These are phyloP conservation scores for Macrolepiota dolichaula DNA, from an alignment of 768 basidiomycete species.

Conservation along the genomic window DNA sequence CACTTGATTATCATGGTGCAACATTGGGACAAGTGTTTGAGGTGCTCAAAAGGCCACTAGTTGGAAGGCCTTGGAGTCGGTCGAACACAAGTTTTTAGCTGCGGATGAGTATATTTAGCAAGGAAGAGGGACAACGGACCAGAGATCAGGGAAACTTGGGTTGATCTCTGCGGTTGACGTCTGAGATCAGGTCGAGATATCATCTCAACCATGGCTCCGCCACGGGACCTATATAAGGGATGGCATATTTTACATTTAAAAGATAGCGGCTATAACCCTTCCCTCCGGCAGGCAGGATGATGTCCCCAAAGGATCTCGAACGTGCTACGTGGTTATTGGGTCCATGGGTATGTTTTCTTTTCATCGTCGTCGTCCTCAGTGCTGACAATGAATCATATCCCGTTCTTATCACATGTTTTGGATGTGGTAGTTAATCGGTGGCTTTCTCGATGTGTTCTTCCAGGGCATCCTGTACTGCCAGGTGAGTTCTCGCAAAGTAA, in stretches of 20 bases:
- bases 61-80: no score
- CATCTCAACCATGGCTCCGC: background rate
- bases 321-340: constrained; percentile 25
- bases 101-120: no score
- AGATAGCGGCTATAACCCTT: background rate
- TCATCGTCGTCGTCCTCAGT: background rate
- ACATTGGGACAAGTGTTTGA: no score
- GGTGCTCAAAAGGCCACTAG: no score
- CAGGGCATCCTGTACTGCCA: constrained; percentile 30
- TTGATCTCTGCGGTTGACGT: background rate
- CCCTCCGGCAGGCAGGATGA: constrained; percentile 11
- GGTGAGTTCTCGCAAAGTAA: constrained; percentile 13
- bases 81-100: no score
- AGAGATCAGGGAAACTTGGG: background rate
- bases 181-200: no score
- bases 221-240: background rate
- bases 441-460: constrained; percentile 24
- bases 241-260: background rate
- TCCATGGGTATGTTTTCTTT: constrained; percentile 25
- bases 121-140: background rate
- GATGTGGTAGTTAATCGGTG: constrained; percentile 25
- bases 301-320: constrained; percentile 23
- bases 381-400: background rate
- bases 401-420: background rate
- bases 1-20: no score